Evolutionary conservation across 805 yeast species (phyloP).

Genomic region (Yamadazyma kitorensis): DNA sequence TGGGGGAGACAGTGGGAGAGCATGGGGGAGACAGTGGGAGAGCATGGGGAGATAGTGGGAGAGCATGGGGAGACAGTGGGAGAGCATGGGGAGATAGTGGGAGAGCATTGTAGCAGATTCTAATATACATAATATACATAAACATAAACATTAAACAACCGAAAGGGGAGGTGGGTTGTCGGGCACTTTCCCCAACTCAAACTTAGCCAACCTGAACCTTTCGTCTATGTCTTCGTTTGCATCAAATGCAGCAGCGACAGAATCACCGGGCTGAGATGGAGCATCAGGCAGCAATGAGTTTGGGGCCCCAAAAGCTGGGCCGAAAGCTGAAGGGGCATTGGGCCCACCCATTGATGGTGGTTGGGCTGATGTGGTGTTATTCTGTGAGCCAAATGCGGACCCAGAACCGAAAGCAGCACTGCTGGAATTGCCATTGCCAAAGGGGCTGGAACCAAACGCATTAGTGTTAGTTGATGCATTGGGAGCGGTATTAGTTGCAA

Average conservation of each 20-base stretch:
- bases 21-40: too few species aligned
- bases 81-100: too few species aligned
- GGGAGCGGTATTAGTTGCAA: slow-evolving; percentile 1
- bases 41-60: too few species aligned
- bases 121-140: slow-evolving; percentile 3
- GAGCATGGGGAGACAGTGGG: too few species aligned
- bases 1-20: too few species aligned
- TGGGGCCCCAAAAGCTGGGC: slow-evolving; percentile 11
- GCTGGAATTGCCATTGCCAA: too few species aligned
- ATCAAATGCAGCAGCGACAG: slow-evolving; percentile 2
- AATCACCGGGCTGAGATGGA: slow-evolving; percentile 7
- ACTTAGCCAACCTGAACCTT: slow-evolving; percentile 47
- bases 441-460: neutral
- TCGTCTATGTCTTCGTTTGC: slow-evolving; percentile 13
- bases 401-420: too few species aligned
- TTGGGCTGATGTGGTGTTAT: neutral
- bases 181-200: slow-evolving; percentile 64
- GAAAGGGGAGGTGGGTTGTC: slow-evolving; percentile 65
- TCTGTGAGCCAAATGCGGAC: too few species aligned
- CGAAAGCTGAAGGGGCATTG: slow-evolving; percentile 6
- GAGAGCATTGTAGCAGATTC: too few species aligned
- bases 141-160: slow-evolving; percentile 2
- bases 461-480: slow-evolving; percentile 2
- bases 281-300: slow-evolving; percentile 1
- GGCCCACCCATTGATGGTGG: neutral